Percentiles rank a stretch among this genome's conserved stretches.
These are phyloP conservation scores for Paracamarosporium sp. DNA, from an alignment of 2,329 filamentous ascomycete species.

Conservation along the genomic window DNA sequence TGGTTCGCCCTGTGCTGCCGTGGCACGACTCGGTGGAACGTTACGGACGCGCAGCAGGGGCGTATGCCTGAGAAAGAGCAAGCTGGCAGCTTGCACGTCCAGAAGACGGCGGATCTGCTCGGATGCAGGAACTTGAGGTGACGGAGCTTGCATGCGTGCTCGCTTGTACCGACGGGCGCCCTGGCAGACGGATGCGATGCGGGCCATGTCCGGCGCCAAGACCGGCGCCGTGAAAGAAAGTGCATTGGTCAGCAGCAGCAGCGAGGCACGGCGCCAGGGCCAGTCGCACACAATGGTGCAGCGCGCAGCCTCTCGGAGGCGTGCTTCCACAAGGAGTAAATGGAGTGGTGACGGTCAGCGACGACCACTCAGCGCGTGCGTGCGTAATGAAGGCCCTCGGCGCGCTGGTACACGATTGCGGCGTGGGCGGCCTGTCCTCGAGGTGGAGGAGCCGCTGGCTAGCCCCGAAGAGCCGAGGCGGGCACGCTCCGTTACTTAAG, in stretches of 20 bases:
- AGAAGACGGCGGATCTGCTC: too few species aligned
- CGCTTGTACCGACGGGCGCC: too few species aligned
- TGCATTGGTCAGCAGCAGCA: conserved; percentile 17
- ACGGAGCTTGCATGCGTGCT: conserved; percentile 7
- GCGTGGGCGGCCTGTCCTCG: background rate
- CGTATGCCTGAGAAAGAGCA: too few species aligned
- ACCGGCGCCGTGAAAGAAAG: conserved; percentile 1
- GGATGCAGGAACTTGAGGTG: conserved; percentile 22
- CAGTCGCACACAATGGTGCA: conserved; percentile 6
- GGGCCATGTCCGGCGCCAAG: conserved; percentile 10
- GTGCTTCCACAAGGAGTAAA: background rate
- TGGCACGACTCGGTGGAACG: too few species aligned
- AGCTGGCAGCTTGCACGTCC: too few species aligned
- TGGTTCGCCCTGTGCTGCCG: conserved; percentile 11
- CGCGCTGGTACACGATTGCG: background rate
- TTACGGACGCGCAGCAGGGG: too few species aligned
- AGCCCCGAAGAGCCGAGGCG: background rate
- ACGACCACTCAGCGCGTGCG: background rate
- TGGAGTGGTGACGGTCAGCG: background rate
- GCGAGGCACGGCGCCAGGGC: conserved; percentile 16
- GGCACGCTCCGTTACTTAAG: background rate
- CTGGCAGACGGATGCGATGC: background rate
- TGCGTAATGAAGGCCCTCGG: background rate
- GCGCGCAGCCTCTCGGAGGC: background rate
- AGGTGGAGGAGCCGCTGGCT: background rate